Evolutionary conservation across 176 grass and related monocot species (phyloP).

Genomic region (Zea mays): DNA sequence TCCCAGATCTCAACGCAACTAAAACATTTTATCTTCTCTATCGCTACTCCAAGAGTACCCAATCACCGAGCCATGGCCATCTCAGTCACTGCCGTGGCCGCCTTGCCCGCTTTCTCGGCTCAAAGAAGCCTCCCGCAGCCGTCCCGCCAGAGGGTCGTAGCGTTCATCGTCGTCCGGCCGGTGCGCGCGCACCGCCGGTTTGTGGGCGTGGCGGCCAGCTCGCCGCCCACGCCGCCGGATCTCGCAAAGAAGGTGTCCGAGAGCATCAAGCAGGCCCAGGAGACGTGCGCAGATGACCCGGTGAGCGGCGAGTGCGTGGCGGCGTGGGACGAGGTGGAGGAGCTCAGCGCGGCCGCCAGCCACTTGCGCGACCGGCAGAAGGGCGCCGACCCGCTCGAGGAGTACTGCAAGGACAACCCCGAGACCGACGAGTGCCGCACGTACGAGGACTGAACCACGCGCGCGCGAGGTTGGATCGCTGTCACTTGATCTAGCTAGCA

Average conservation of each 20-base stretch:
- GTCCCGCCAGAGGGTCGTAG: conserved; percentile 30
- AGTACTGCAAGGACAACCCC: conserved; percentile 88
- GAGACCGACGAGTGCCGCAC: conserved; percentile 87
- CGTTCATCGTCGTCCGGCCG: conserved; percentile 21
- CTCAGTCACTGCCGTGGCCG: conserved; percentile 41
- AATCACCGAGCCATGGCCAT: conserved; percentile 39
- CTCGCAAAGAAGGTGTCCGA: conserved; percentile 74
- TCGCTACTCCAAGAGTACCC: conserved; percentile 17
- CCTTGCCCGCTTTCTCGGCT: conserved; percentile 38
- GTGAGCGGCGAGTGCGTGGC: conserved; percentile 71
- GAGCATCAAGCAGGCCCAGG: conserved; percentile 90
- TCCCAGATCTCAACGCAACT: conserved; percentile 20
- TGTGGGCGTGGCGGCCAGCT: conserved; percentile 30
- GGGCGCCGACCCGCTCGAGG: conserved; percentile 71
- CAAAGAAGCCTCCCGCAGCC: conserved; percentile 16
- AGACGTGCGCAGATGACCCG: conserved; percentile 66
- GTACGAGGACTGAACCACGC: conserved; percentile 63
- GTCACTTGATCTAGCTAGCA: conserved; percentile 11
- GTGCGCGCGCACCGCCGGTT: conserved; percentile 31
- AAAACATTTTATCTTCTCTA: background rate
- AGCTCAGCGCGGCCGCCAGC: conserved; percentile 82
- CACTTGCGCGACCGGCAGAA: conserved; percentile 74
- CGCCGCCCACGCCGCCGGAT: conserved; percentile 54
- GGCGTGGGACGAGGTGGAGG: conserved; percentile 98
- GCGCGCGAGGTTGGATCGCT: background rate